Evolutionary conservation across 352 stramenopile species (phyloP).

Genomic region (Phytophthora crassamura): DNA sequence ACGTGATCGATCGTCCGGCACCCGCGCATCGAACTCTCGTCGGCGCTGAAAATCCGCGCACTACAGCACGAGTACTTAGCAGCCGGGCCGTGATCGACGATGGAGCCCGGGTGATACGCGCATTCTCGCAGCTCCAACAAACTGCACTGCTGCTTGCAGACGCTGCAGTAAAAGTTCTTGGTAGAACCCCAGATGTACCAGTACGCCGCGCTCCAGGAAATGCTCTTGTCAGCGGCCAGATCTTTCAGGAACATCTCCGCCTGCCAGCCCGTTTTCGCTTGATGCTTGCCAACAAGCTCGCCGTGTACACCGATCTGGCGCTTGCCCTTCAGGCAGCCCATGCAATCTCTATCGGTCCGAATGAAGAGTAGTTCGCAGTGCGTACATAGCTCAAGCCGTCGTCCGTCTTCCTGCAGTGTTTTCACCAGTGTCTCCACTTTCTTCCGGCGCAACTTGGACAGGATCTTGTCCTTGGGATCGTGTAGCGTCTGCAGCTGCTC

Average conservation of each 20-base stretch:
- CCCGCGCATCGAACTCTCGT: slow-evolving; percentile 48
- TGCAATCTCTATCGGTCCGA: slow-evolving; percentile 15
- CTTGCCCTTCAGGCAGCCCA: slow-evolving; percentile 46
- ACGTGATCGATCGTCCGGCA: slow-evolving; percentile 56
- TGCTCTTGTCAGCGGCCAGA: slow-evolving; percentile 42
- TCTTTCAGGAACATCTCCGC: slow-evolving; percentile 52
- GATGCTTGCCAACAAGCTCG: slow-evolving; percentile 55
- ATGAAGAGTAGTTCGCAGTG: slow-evolving; percentile 62
- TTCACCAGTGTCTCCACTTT: slow-evolving; percentile 75
- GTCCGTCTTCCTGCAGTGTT: slow-evolving; percentile 33
- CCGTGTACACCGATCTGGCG: slow-evolving; percentile 53
- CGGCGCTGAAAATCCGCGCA: slow-evolving; percentile 51
- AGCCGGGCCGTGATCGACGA: slow-evolving; percentile 44
- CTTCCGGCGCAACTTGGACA: slow-evolving; percentile 85
- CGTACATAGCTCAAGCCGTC: slow-evolving; percentile 43
- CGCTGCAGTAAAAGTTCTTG: slow-evolving; percentile 58
- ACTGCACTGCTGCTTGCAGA: slow-evolving; percentile 50
- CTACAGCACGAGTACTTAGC: slow-evolving; percentile 65
- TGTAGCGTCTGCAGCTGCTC: slow-evolving; percentile 71
- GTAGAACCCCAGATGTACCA: slow-evolving; percentile 86
- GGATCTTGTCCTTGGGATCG: slow-evolving; percentile 89
- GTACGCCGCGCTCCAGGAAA: slow-evolving; percentile 74
- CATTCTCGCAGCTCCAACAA: slow-evolving; percentile 55
- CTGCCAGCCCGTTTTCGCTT: slow-evolving; percentile 52
- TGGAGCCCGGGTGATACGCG: slow-evolving; percentile 51